Evolutionary conservation across 768 basidiomycete genomes (phyloP), one percentile per base, ranked within the genome.

Genomic region (Termitomyces bulborhizus): DNA sequence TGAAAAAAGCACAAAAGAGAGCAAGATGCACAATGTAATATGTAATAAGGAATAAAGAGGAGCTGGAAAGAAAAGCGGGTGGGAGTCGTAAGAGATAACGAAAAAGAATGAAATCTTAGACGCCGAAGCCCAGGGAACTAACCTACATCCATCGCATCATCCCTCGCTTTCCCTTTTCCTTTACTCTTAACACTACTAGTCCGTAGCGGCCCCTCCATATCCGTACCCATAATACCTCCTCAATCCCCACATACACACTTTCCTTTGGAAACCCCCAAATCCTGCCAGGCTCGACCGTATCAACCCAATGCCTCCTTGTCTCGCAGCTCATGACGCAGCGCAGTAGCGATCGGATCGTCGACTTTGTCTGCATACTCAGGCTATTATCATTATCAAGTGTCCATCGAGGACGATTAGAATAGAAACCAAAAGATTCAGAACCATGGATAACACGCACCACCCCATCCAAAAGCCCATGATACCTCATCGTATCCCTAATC

Each of bases 281-380:
- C 60, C 85, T 72, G 46, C 92, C 88, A 0, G 86, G 85, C 45
- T 66, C 92, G 5, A 98, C 82, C 37, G 70, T 75, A 48, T 88
- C 81, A 21, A 93, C 86, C 85, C 93, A 94, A 60, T 85, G 76
- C 61, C 83, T 73, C 39, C 96, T 76, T 57, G 86, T 88, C 60
- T 82, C 81, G n/a, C n/a, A n/a, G n/a, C n/a, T n/a, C n/a, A n/a
- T 91, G 86, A 3, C 96, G 88, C 1, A 99, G 81, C 1, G 92
- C 88, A 1, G 90, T 85, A 7, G 94, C 87, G 47, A 99, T 90
- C 32, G 95, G 94, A 69, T 99, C 97, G 66, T 98, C 96, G 37
- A 94, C 88, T 57, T 87, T 84, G 44, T 84, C 78, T 24, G 82
- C 74, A 63, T 81, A 91, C 66, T 91, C 84, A 46, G 88, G 86